Base-by-base conservation (phyloP, 2,329 filamentous ascomycete species). In the Epichloe baconii region DNA sequence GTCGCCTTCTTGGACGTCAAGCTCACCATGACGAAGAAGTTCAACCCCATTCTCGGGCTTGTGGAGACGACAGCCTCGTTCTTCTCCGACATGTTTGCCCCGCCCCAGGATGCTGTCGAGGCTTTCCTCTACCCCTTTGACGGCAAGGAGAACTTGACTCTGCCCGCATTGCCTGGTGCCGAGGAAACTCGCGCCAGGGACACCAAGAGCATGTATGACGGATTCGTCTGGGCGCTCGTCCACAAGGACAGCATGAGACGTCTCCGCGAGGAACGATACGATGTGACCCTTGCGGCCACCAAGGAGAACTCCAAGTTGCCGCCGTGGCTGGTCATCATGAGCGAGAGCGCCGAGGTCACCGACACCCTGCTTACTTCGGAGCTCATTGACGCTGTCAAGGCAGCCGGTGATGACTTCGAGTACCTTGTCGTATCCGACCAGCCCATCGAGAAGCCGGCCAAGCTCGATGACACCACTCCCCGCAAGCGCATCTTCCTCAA, bases 161-260 rank as follows among this genome's bases (percentile, higher is more conserved):
- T 94, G 1, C 87, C 85, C 7, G 71, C 76, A 17, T 59, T 78
- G 3, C 80, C 81, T 5, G 80, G 79, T 41, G 74, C 79, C 42
- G 73, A 73, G 45, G 79, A 83, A 58, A 34, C 54, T 14, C 68
- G 78, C 49, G 69, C 70, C 63, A 70, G 77, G 74, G 71, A 79
- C 62, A 60, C 71, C 68, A 83, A 80, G 77, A 82, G 82, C 72
- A 69, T 71, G 52, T 97, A 85, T 62, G 93, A 97, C 65, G 83
- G 83, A 44, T 98, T 97, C 62, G 91, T 98, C 57, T 97, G 86
- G 79, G 91, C 89, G 47, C 70, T 98, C 58, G 90, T 97, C 55
- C 88, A 97, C 78, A 98, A 98, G 80, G 84, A 89, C 61, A 72
- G 78, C 66, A 97, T 98, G 91, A 88, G 87, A 73, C 75, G 80